phyloP scores from a whole-genome alignment of 495 filamentous ascomycete species.

The Ascodesmis nigricans region DNA sequence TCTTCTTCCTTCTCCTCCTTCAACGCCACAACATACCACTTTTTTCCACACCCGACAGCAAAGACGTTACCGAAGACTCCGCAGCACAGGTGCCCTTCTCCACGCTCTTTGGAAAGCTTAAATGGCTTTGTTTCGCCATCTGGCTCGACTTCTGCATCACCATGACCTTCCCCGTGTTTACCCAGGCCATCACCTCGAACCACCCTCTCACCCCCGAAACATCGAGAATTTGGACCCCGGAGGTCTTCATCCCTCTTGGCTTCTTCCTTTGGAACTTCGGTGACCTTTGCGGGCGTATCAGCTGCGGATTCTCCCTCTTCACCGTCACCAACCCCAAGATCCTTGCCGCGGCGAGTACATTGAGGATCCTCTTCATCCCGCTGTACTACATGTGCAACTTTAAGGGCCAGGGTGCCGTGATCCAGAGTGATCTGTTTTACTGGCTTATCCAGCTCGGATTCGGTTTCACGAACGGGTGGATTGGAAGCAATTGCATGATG shows the following conservation, averaged over 20 bases:
- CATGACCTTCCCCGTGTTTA: slow-evolving; percentile 92
- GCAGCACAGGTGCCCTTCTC: slow-evolving; percentile 35
- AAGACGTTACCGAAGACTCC: slow-evolving; percentile 26
- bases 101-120: slow-evolving; percentile 48
- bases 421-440: slow-evolving; percentile 73
- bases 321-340: slow-evolving; percentile 37
- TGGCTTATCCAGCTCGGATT: slow-evolving; percentile 63
- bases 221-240: slow-evolving; percentile 39
- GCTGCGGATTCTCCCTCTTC: slow-evolving; percentile 39
- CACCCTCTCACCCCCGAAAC: slow-evolving; percentile 26
- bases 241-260: slow-evolving; percentile 67
- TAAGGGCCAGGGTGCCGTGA: slow-evolving; percentile 39
- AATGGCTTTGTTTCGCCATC: slow-evolving; percentile 44
- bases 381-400: slow-evolving; percentile 82
- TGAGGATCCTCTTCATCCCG: slow-evolving; percentile 50
- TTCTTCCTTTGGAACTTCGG: slow-evolving; percentile 92
- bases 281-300: slow-evolving; percentile 56
- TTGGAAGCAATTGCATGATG: slow-evolving; percentile 79
- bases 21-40: slow-evolving; percentile 24
- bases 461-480: slow-evolving; percentile 64
- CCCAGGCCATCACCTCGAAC: slow-evolving; percentile 50
- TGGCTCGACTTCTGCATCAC: slow-evolving; percentile 61
- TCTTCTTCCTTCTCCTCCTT: slow-evolving; percentile 41
- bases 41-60: slow-evolving; percentile 1
- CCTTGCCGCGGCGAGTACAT: slow-evolving; percentile 41